These are phyloP conservation scores for Dictyostelium brefeldianum DNA, from an alignment of 78 protist genomes.

Conservation along the genomic window DNA sequence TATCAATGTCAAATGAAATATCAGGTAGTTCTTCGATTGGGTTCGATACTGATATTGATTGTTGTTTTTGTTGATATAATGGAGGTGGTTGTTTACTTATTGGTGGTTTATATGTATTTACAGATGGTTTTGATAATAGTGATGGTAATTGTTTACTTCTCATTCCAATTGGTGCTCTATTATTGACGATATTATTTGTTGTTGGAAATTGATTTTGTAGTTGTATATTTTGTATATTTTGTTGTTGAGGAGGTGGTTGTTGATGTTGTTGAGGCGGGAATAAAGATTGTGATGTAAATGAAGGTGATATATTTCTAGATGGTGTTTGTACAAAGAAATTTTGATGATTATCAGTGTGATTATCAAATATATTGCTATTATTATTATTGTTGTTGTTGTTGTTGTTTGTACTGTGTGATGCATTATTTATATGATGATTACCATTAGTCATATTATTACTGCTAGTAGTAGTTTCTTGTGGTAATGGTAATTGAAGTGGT, in stretches of 20 bases:
- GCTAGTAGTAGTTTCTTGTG: neutral
- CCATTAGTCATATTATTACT: too few species aligned
- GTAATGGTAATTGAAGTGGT: neutral
- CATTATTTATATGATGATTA: neutral
- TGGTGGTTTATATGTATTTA: neutral
- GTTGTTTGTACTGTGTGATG: neutral
- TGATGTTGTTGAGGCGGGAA: neutral
- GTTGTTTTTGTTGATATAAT: neutral
- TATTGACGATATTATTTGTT: neutral
- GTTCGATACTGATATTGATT: neutral
- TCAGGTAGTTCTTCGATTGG: neutral
- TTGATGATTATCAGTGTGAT: neutral
- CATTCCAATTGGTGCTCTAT: neutral
- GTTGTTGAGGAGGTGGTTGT: constrained; percentile 10
- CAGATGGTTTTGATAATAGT: too few species aligned
- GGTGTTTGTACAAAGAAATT: constrained; percentile 11
- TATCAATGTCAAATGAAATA: neutral
- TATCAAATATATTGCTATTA: neutral
- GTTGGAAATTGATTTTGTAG: neutral
- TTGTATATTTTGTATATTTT: neutral
- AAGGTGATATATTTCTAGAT: neutral
- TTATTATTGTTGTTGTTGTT: neutral
- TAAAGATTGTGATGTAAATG: neutral
- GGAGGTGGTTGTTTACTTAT: neutral
- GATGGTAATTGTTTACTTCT: too few species aligned